phyloP scores from a whole-genome alignment of 345 rosid species.

The Brassica carinata region DNA sequence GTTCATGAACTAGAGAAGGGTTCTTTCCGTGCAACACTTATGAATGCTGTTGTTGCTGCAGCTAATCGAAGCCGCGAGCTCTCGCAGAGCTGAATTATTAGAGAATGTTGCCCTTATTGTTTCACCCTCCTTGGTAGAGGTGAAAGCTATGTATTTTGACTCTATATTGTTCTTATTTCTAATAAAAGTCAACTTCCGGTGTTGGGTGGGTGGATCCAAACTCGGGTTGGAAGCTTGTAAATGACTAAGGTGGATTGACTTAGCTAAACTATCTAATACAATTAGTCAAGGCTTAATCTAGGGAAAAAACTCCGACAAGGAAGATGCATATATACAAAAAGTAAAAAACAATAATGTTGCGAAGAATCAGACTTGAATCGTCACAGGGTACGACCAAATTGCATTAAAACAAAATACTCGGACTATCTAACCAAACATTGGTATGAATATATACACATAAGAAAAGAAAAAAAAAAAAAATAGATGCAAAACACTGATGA shows the following conservation, averaged over 20 bases:
- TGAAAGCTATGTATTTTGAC: slow-evolving; percentile 4
- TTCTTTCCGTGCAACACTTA: slow-evolving; percentile 73
- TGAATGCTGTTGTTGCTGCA: slow-evolving; percentile 94
- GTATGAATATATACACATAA: slow-evolving; percentile 30
- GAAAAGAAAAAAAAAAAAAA: neutral
- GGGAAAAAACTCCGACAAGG: neutral
- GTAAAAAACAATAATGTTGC: too few species aligned
- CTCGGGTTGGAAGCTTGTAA: neutral
- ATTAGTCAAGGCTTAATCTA: neutral
- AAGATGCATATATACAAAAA: too few species aligned
- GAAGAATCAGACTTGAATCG: neutral
- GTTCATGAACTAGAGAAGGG: slow-evolving; percentile 90
- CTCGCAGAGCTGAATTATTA: slow-evolving; percentile 47
- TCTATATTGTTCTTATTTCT: neutral
- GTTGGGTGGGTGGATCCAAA: neutral
- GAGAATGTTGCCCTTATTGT: neutral
- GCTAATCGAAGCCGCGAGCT: slow-evolving; percentile 72
- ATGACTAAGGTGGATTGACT: neutral
- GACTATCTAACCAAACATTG: slow-evolving; percentile 36
- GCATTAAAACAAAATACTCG: neutral
- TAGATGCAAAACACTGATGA: neutral
- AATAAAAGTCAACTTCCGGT: neutral
- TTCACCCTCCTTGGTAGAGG: slow-evolving; percentile 18
- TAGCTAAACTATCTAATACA: neutral
- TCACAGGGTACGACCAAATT: slow-evolving; percentile 26